Evolutionary conservation across 208 protist species (phyloP).

Genomic region (Crithidia brevicula): DNA sequence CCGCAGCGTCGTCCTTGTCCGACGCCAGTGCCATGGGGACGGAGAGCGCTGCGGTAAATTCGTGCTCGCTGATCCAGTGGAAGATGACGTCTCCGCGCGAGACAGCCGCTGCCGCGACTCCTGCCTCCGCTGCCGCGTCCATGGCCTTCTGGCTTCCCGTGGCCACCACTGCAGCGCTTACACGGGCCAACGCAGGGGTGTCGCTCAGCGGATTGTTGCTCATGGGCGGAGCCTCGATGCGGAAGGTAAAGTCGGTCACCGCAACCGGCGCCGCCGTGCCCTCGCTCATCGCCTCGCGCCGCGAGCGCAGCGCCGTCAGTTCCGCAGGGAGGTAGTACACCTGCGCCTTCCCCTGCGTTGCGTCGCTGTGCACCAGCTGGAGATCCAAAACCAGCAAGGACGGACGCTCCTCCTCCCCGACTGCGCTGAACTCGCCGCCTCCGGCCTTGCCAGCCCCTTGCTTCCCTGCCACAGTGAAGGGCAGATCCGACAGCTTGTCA

Average conservation of each 20-base stretch:
- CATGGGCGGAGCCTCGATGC: conserved; percentile 22
- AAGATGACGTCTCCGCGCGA: conserved; percentile 43
- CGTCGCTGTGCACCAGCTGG: conserved; percentile 46
- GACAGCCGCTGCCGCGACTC: neutral
- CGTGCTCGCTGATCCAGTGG: conserved; percentile 68
- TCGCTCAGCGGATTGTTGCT: conserved; percentile 42
- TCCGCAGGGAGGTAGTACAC: conserved; percentile 59
- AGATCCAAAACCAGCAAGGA: conserved; percentile 64
- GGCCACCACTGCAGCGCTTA: conserved; percentile 19
- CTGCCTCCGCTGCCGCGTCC: neutral
- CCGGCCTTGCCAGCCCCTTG: neutral
- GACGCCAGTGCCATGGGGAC: conserved; percentile 12
- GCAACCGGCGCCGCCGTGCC: conserved; percentile 32
- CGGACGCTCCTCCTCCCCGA: conserved; percentile 37
- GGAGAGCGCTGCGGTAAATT: conserved; percentile 52
- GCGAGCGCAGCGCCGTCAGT: conserved; percentile 31
- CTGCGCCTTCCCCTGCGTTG: conserved; percentile 36
- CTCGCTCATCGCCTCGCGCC: conserved; percentile 45
- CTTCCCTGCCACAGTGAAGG: neutral
- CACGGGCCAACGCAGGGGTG: conserved; percentile 35
- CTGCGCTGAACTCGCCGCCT: neutral
- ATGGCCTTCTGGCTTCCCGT: neutral
- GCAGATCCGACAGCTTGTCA: conserved; percentile 31
- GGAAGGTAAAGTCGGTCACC: conserved; percentile 46
- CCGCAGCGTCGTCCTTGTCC: neutral